These are phyloP conservation scores for Syncephalastrum monosporum DNA, from an alignment of 371 early-diverging fungal species.

Conservation along the genomic window DNA sequence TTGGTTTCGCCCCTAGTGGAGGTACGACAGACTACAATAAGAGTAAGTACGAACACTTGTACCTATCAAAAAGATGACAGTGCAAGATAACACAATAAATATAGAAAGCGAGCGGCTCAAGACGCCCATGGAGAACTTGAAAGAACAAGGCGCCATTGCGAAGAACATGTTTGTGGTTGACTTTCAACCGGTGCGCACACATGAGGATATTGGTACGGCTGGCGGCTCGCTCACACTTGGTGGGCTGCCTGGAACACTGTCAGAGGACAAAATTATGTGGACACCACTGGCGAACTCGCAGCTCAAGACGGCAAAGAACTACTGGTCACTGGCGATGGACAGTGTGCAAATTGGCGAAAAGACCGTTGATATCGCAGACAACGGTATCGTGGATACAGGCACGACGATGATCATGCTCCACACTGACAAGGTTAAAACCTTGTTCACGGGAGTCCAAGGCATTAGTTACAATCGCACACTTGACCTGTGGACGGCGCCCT, in stretches of 20 bases:
- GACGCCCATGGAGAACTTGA: conserved; percentile 14
- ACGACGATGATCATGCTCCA: conserved; percentile 34
- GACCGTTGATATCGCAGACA: too few relatives aligned
- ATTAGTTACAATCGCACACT: conserved; percentile 6
- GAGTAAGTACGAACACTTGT: conserved; percentile 6
- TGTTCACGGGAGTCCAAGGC: conserved; percentile 1
- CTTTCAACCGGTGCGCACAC: conserved; percentile 29
- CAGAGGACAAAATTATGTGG: too few relatives aligned
- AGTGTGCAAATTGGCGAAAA: conserved; percentile 20
- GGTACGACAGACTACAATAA: conserved; percentile 12
- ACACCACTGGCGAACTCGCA: too few relatives aligned
- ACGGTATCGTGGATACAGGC: conserved; percentile 42
- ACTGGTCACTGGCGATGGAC: conserved; percentile 40
- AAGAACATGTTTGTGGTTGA: conserved; percentile 40
- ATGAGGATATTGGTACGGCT: conserved; percentile 17
- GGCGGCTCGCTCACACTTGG: conserved; percentile 44
- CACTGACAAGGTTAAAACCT: background rate
- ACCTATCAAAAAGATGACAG: background rate
- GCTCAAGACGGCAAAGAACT: conserved; percentile 9
- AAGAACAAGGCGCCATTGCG: conserved; percentile 17
- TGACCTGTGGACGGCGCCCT: conserved; percentile 10
- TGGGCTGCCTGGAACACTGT: conserved; percentile 15
- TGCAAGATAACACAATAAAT: background rate
- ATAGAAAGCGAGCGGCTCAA: conserved; percentile 5
- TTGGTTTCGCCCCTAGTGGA: conserved; percentile 17